A percentile compares a stretch with the other conserved stretches of the same genome.
Conservation (phyloP, 441 rosid species). For the Eruca vesicaria region DNA sequence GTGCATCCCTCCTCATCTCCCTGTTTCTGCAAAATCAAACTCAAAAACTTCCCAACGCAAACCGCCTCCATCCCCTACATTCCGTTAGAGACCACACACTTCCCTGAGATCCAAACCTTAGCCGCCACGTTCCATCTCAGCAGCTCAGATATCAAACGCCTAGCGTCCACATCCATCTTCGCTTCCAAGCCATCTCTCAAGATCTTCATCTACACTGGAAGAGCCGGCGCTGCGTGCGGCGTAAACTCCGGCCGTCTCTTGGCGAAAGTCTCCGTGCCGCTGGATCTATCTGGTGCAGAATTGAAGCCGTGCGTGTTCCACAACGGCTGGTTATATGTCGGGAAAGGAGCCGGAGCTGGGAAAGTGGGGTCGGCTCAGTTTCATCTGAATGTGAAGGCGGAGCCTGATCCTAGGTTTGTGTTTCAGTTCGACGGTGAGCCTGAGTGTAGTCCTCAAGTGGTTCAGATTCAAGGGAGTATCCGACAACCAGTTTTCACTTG, state of each 20-base stretch:
- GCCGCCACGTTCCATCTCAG: constrained; percentile 79
- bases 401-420: constrained; percentile 92
- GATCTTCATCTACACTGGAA: constrained; percentile 72
- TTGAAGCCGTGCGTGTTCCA: constrained; percentile 57
- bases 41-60: constrained; percentile 61
- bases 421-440: constrained; percentile 97
- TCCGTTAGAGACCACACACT: constrained; percentile 35
- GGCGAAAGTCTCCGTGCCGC: constrained; percentile 69
- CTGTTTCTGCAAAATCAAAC: constrained; percentile 76
- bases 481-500: constrained; percentile 92
- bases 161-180: constrained; percentile 55
- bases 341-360: constrained; percentile 39
- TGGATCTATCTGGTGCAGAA: constrained; percentile 65
- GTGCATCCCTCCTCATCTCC: constrained; percentile 81
- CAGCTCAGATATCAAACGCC: constrained; percentile 53
- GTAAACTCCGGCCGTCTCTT: constrained; percentile 62
- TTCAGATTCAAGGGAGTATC: constrained; percentile 80
- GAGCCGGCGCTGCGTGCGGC: constrained; percentile 69
- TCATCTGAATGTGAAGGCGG: constrained; percentile 69
- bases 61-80: constrained; percentile 61
- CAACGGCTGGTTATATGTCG: constrained; percentile 73
- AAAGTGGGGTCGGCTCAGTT: constrained; percentile 56
- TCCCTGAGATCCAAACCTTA: constrained; percentile 45
- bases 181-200: constrained; percentile 47
- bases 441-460: constrained; percentile 91